Evolutionary conservation across 2,329 filamentous ascomycete genomes (phyloP), one percentile per base, ranked within the genome.

Genomic region (Colletotrichum lentis): DNA sequence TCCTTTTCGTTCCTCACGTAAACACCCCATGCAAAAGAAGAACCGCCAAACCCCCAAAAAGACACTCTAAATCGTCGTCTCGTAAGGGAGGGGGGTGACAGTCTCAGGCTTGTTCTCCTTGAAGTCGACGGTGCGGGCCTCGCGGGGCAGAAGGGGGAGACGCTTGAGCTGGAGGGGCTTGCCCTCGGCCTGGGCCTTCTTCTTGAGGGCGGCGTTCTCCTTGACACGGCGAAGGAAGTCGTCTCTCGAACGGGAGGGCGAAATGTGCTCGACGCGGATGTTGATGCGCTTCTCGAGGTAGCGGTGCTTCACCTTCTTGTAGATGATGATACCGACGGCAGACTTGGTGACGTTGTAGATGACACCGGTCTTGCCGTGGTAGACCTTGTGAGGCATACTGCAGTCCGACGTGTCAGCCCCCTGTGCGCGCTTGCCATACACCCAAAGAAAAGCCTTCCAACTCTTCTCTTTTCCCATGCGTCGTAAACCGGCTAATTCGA

Each of bases 211-310:
- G 79, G 94, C 94, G 87, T 98, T 98, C 81, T 89, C 85, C 93
- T 98, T 98, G 83, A 99, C 95, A 80, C 95, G 91, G 86, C 88
- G 90, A 79, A 98, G 84, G 89, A 99, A 98, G 83, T 96, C 95
- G 79, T 98, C 95, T 81, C 96, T 90, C 79, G 95, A 98, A 82
- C 96, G 92, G 76, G 95, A 98, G 81, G 92, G 92, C 80, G 86
- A 85, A 85, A 99, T 89, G 91, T 99, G 96, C 91, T 99, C 96
- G 84, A 98, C 85, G 82, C 96, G 93, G 86, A 99, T 88, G 90
- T 97, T 98, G 88, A 99, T 90, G 83, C 96, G 95, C 94, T 99
- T 99, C 92, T 99, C 96, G 83, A 99, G 88, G 90, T 97, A 99
- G 80, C 95, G 92, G 91, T 98, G 96, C 86, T 94, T 94, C 82